Evolutionary conservation across 345 rosid species (phyloP).

Genomic region (Physaria fendleri): DNA sequence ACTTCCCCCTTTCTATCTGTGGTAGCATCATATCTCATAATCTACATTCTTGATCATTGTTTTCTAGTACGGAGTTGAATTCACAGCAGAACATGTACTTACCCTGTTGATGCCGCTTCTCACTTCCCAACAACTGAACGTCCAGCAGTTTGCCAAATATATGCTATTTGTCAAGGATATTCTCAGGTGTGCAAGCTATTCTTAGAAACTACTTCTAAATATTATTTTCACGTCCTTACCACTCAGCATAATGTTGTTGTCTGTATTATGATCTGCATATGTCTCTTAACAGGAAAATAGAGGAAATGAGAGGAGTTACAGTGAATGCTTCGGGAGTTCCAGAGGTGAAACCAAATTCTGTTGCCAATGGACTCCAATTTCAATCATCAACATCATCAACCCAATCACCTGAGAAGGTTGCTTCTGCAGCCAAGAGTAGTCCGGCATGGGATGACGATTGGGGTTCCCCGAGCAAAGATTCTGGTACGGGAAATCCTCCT

Average conservation of each 20-base stretch:
- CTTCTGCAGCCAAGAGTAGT: slow-evolving; percentile 42
- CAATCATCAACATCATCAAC: slow-evolving; percentile 34
- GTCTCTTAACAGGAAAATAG: slow-evolving; percentile 55
- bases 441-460: slow-evolving; percentile 90
- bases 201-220: not conserved
- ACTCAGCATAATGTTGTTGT: not conserved
- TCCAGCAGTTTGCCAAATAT: slow-evolving; percentile 92
- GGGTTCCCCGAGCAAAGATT: slow-evolving; percentile 48
- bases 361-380: slow-evolving; percentile 45
- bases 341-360: slow-evolving; percentile 39
- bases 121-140: slow-evolving; percentile 81
- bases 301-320: slow-evolving; percentile 76
- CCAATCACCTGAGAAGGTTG: slow-evolving; percentile 42
- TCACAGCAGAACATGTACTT: slow-evolving; percentile 81
- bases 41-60: slow-evolving; percentile 11
- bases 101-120: slow-evolving; percentile 82
- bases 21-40: not conserved
- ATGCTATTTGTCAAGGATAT: slow-evolving; percentile 88
- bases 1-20: not conserved
- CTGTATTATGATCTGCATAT: not conserved
- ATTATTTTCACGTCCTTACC: not conserved
- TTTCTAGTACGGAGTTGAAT: slow-evolving; percentile 82
- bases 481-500: slow-evolving; percentile 14
- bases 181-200: slow-evolving; percentile 50
- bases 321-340: slow-evolving; percentile 56